Base-by-base conservation (phyloP, 2,329 filamentous ascomycete species). In the Orbilia brochopaga region DNA sequence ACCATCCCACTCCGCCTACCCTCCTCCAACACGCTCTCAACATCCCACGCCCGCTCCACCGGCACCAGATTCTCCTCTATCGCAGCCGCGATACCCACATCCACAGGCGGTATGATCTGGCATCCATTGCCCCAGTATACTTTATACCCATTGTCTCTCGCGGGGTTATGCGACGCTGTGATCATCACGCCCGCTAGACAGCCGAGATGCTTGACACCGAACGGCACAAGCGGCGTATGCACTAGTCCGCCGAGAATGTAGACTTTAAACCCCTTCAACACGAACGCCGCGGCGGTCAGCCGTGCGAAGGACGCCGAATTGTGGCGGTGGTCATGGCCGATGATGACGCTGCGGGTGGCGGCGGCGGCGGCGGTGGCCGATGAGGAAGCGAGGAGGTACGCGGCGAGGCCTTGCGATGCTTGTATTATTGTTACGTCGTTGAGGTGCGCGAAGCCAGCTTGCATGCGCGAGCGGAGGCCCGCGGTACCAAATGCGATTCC, bases 121-220 rank as follows among this genome's bases (percentile, higher is more conserved):
- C 85, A 86, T 1, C 86, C 86, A 76, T 87, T 88, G 15, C 80
- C 81, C 80, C 85, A 87, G 79, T 88, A 88, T 77, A 88, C 86
- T 79, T 88, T 88, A 79, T 88, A 88, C 19, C 86, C 86, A 76
- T 88, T 88, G 76, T 88, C 86, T 74, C 83, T 80, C 51, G 85
- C 83, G 13, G 86, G 86, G 74, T 88, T 88, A 73, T 77, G 74
- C 75, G 85, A 87, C 32, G 86, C 86, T 13, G 86, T 88, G 40
- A 88, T 82, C 86, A 88, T 88, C 30, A 88, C 80, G 19, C 86
- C 86, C 48, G 85, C 86, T 2, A 81, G 83, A 32, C 86, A 85
- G 4, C 37, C 23, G 61, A 85, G 80, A 61, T 83, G 78, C 5
- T 80, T 81, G 32, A 88, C 83, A 1, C 83, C 83, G 77, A 87